Base-by-base conservation (phyloP, 2,329 filamentous ascomycete genomes). In the Hymenoscyphus salicellus region DNA sequence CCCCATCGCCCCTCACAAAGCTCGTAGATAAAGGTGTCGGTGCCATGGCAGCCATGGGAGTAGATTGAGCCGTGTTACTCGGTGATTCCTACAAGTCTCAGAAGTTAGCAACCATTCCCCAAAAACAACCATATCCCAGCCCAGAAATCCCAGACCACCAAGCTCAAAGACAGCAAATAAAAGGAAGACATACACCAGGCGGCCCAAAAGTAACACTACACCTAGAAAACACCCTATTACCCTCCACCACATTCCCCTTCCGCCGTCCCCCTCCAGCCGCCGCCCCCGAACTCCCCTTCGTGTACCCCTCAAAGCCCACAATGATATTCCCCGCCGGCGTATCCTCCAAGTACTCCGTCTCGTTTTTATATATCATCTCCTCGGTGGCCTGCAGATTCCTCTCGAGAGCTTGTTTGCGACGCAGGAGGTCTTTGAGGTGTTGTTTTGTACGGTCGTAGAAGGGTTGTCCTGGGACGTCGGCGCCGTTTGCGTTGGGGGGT, bases 291-390 rank as follows among this genome's bases (percentile, higher is more conserved):
- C 36, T 85, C 62, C 92, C 93, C 78, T 99, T 99, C 82, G 97
- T 96, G 80, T 98, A 99, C 76, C 93, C 96, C 77, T 99, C 95
- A 77, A 99, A 99, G 26, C 95, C 95, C 58, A 91, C 93, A 76
- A 99, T 94, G 75, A 99, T 98, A 80, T 99, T 99, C 55, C 95
- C 95, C 72, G 83, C 87, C 16, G 88, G 89, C 4, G 93, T 96
- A 73, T 92, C 92, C 77, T 98, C 94, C 60, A 99, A 87, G 77
- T 99, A 99, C 20, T 89, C 84, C 64, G 89, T 87, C 77, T 99
- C 95, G 73, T 92, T 89, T 69, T 89, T 87, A 75, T 85, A 88
- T 72, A 99, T 98, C 69, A 86, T 84, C 59, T 96, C 91, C 80
- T 99, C 95, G 14, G 72, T 69, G 1, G 63, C 26, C n/a, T 62